These are phyloP conservation scores for Fraxinus americana DNA, from an alignment of 257 asterid genomes.

Conservation along the genomic window DNA sequence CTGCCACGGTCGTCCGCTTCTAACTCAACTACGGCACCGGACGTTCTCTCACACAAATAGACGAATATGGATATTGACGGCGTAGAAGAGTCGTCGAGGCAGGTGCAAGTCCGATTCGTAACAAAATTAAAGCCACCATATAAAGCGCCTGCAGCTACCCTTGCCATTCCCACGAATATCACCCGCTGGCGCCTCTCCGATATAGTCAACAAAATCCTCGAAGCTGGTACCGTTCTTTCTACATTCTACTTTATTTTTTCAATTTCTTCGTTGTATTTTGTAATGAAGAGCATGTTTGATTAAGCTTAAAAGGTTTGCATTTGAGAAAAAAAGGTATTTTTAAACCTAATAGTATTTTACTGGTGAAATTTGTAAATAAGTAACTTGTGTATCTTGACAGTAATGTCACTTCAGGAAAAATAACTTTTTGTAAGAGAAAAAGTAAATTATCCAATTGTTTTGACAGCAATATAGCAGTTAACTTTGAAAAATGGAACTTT, in stretches of 20 bases:
- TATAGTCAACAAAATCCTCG: constrained; percentile 67
- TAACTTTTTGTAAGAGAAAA: too few species aligned
- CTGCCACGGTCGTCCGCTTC: background rate
- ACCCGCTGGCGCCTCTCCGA: constrained; percentile 74
- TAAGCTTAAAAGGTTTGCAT: background rate
- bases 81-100: constrained; percentile 47
- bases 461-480: background rate
- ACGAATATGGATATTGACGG: constrained; percentile 54
- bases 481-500: too few species aligned
- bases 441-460: background rate
- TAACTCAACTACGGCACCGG: background rate
- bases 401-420: background rate
- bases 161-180: constrained; percentile 75
- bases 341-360: background rate
- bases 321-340: background rate
- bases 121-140: constrained; percentile 67
- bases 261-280: background rate
- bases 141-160: constrained; percentile 52
- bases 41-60: background rate
- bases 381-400: background rate
- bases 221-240: constrained; percentile 40
- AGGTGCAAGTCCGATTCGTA: constrained; percentile 73
- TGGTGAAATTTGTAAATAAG: background rate
- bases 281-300: background rate
- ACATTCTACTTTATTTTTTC: background rate